Evolutionary conservation across 345 rosid genomes (phyloP), one percentile per base, ranked within the genome.

Genomic region (Salix caprea): DNA sequence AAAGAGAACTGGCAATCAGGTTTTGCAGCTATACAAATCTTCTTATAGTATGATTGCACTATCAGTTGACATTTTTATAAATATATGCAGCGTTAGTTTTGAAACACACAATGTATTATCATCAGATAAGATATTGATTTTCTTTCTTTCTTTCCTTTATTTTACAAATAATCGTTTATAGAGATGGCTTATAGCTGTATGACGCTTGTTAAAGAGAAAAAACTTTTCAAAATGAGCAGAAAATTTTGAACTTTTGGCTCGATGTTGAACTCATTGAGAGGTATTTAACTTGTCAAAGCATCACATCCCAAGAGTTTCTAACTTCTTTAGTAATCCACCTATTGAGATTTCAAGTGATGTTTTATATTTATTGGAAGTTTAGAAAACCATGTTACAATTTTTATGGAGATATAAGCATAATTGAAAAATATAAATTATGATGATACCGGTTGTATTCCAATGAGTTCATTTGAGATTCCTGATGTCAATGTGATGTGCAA

Each of bases 1-100:
- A 83, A 91, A 88, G 79, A 84, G 89, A 87, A 93, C 99, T 28
- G 96, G 97, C 67, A 93, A 95, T 85, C 97, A 95, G 96, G 98
- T 92, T 79, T 19, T 44, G 2, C 28, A 69, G 23, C 65, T 21
- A 74, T 18, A 50, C 10, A 44, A 13, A 13, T 13, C n/a, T 64
- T 77, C 68, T 1, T 24, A 32, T 73, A 13, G 11, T 39, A 15
- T 65, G 34, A 28, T 23, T 74, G 34, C 46, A 34, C 14, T 23
- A 69, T 14, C 52, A 8, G 28, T 73, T 4, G 12, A 15, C 60
- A 65, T 56, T 13, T 56, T n/a, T 70, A n/a, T 19, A 52, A n/a
- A 34, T 42, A 44, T n/a, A 16, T 48, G 67, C 67, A 48, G 67
- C 28, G 37, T 48, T 56, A 50, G 34, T 62, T 37, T 56, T 72